These are phyloP conservation scores for Triticum urartu DNA, from an alignment of 176 grass and related monocot species.

Conservation along the genomic window DNA sequence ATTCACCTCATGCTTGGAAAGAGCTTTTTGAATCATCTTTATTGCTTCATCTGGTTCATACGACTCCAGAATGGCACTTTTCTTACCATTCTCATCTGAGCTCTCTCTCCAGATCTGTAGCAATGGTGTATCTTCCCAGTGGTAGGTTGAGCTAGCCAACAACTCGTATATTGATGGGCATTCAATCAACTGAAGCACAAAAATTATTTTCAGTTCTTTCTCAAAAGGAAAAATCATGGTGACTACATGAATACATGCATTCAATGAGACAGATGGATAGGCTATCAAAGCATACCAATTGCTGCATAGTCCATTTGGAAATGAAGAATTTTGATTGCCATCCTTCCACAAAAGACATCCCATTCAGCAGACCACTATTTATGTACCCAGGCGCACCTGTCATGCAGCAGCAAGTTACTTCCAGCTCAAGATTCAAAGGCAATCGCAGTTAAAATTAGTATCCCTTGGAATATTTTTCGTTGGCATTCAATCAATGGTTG, in stretches of 20 bases:
- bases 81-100: constrained; percentile 48
- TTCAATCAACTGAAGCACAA: constrained; percentile 78
- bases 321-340: constrained; percentile 94
- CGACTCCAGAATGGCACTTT: constrained; percentile 67
- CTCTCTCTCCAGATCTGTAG: constrained; percentile 89
- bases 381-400: constrained; percentile 98
- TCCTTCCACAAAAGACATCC: constrained; percentile 96
- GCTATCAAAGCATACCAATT: constrained; percentile 67
- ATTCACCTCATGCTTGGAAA: constrained; percentile 77
- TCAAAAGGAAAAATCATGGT: constrained; percentile 6
- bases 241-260: background rate
- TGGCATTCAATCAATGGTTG: background rate
- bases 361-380: constrained; percentile 84
- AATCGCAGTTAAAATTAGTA: background rate
- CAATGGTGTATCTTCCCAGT: constrained; percentile 73
- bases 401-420: constrained; percentile 29
- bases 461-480: background rate
- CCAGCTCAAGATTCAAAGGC: background rate
- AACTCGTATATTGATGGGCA: constrained; percentile 98
- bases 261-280: background rate
- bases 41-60: constrained; percentile 81
- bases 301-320: constrained; percentile 97
- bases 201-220: constrained; percentile 22
- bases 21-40: constrained; percentile 71
- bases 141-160: constrained; percentile 60